Conservation (phyloP, 495 filamentous ascomycete species). For the Neurospora intermedia region DNA sequence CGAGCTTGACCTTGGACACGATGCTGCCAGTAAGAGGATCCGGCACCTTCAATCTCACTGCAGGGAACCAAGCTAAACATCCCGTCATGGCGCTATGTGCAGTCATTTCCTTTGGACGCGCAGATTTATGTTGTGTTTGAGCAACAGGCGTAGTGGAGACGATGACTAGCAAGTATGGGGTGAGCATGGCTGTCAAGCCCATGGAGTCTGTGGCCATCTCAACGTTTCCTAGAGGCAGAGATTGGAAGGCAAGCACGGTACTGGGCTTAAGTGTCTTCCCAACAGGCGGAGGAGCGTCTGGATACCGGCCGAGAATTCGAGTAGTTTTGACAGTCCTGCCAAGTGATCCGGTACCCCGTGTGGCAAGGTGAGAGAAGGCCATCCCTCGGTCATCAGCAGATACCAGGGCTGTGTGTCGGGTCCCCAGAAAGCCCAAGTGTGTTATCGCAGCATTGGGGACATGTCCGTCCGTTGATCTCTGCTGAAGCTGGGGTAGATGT, state of each 20-base stretch:
- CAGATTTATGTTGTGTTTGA: conserved; percentile 88
- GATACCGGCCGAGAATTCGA: conserved; percentile 85
- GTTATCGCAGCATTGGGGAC: conserved; percentile 62
- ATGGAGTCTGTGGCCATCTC: conserved; percentile 79
- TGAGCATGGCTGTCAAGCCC: conserved; percentile 90
- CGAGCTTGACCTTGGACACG: conserved; percentile 72
- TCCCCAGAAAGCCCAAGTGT: conserved; percentile 92
- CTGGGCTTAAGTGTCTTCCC: conserved; percentile 76
- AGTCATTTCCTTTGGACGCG: conserved; percentile 79
- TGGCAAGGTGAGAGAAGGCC: conserved; percentile 96
- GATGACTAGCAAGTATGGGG: conserved; percentile 88
- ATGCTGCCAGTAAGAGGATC: conserved; percentile 43
- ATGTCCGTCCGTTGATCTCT: conserved; percentile 69
- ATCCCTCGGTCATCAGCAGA: conserved; percentile 95
- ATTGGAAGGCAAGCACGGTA: conserved; percentile 85
- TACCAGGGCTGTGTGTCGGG: conserved; percentile 86
- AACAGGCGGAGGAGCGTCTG: conserved; percentile 43
- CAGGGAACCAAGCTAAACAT: conserved; percentile 93
- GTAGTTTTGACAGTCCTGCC: conserved; percentile 80
- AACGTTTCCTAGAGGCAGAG: conserved; percentile 83
- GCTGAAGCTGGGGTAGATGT: conserved; percentile 57
- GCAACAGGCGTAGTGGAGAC: conserved; percentile 94
- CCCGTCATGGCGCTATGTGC: conserved; percentile 86
- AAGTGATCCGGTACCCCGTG: conserved; percentile 76
- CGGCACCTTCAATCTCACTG: conserved; percentile 76